Conservation (phyloP, 2,329 filamentous ascomycete genomes). For the Sclerotinia spermophila region DNA sequence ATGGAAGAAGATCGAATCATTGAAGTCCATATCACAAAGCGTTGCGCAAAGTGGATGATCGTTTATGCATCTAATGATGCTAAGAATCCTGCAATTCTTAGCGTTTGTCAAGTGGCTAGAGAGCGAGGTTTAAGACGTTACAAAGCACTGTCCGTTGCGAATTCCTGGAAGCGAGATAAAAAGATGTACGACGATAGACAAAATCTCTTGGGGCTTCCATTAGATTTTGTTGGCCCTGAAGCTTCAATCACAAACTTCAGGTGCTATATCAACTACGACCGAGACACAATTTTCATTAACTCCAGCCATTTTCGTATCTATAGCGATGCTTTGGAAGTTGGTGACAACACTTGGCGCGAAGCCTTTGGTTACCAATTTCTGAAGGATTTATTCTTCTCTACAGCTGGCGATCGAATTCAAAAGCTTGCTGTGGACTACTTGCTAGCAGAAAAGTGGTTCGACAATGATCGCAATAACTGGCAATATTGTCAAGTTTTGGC, state of each 20-base stretch:
- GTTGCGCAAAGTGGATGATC: neutral
- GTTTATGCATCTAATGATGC: neutral
- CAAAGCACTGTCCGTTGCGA: neutral
- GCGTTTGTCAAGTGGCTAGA: neutral
- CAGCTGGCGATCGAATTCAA: neutral
- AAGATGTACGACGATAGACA: neutral
- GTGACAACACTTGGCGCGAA: neutral
- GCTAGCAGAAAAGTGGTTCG: neutral
- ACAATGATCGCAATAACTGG: neutral
- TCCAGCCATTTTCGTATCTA: neutral
- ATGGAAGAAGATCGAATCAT: neutral
- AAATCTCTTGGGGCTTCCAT: neutral
- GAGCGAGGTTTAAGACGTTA: neutral
- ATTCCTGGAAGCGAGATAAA: constrained; percentile 1
- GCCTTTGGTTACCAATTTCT: constrained; percentile 1
- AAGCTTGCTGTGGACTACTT: neutral
- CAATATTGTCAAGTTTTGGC: constrained; percentile 6
- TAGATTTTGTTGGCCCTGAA: neutral
- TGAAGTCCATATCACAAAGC: neutral
- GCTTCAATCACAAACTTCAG: neutral
- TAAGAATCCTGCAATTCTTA: neutral
- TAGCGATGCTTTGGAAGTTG: neutral
- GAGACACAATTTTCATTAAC: neutral
- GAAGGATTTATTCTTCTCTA: neutral
- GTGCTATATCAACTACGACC: neutral